A percentile compares a stretch with the other conserved stretches of the same genome.
Conservation (phyloP, 257 asterid genomes). For the Verbascum thapsus region DNA sequence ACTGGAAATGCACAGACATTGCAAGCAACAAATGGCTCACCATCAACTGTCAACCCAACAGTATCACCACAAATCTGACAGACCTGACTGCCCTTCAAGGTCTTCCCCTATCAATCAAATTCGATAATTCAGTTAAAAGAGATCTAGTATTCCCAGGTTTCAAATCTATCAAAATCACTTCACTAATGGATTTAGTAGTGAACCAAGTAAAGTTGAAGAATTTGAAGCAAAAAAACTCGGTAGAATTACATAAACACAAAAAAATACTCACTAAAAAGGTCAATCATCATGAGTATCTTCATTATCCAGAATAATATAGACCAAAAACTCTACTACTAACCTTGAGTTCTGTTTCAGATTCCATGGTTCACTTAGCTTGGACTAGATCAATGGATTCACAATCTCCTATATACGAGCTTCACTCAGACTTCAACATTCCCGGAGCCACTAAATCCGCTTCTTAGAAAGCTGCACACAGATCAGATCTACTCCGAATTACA, state of each 20-base stretch:
- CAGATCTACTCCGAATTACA: constrained; percentile 40
- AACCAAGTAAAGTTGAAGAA: background rate
- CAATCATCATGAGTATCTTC: background rate
- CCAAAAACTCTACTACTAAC: constrained; percentile 42
- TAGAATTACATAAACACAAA: background rate
- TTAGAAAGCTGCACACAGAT: constrained; percentile 34
- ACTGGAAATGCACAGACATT: constrained; percentile 92
- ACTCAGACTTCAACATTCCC: constrained; percentile 53
- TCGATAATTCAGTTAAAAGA: constrained; percentile 26
- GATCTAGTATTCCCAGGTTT: background rate
- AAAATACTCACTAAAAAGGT: background rate
- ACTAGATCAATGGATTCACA: constrained; percentile 37
- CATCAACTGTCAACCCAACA: constrained; percentile 71
- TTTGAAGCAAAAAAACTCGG: background rate
- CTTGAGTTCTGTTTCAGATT: constrained; percentile 79
- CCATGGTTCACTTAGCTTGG: constrained; percentile 53
- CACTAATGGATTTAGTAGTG: background rate
- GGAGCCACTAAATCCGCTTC: constrained; percentile 25
- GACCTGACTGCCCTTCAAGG: constrained; percentile 78
- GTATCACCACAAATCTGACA: constrained; percentile 97
- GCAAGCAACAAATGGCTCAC: constrained; percentile 92
- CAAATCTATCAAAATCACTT: constrained; percentile 21
- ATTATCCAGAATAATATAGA: background rate
- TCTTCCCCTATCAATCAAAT: constrained; percentile 63
- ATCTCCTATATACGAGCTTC: constrained; percentile 34